These are phyloP conservation scores for Serpula lacrymans DNA, from an alignment of 768 basidiomycete species.

Conservation along the genomic window DNA sequence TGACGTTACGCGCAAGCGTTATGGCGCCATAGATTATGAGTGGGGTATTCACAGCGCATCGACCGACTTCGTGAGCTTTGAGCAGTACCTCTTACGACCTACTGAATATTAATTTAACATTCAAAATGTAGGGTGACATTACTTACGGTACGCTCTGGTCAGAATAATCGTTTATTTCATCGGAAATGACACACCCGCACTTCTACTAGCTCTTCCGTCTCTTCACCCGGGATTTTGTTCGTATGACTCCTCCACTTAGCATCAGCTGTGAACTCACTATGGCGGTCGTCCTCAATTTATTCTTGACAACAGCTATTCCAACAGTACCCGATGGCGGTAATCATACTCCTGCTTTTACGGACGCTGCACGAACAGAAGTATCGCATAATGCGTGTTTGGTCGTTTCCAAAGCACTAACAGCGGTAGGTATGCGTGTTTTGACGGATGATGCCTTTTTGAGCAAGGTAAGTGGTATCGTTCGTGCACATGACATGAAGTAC, in stretches of 20 bases:
- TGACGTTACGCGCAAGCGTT: conserved; percentile 55
- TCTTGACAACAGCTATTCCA: conserved; percentile 58
- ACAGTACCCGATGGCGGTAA: conserved; percentile 71
- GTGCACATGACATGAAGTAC: too few species aligned
- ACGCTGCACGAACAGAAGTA: conserved; percentile 53
- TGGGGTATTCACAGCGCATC: conserved; percentile 71
- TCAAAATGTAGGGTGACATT: conserved; percentile 73
- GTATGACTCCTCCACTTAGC: conserved; percentile 8
- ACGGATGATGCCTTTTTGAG: conserved; percentile 63
- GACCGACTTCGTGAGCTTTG: conserved; percentile 83
- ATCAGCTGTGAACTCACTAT: background rate
- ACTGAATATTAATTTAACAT: too few species aligned
- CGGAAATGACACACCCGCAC: too few species aligned
- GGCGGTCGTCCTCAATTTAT: background rate
- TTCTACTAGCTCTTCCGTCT: conserved; percentile 50
- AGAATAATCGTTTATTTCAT: background rate
- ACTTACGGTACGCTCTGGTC: conserved; percentile 63
- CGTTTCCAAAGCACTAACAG: conserved; percentile 69
- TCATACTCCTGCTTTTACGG: conserved; percentile 68
- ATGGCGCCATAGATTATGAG: conserved; percentile 59
- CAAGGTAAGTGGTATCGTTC: conserved; percentile 52
- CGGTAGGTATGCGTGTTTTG: conserved; percentile 63
- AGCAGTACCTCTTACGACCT: too few species aligned
- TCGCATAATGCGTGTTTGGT: conserved; percentile 68
- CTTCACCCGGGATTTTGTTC: conserved; percentile 66